These are phyloP conservation scores for Ceratorhiza oryzae-sativae DNA, from an alignment of 1,284 basidiomycete species.

Conservation along the genomic window DNA sequence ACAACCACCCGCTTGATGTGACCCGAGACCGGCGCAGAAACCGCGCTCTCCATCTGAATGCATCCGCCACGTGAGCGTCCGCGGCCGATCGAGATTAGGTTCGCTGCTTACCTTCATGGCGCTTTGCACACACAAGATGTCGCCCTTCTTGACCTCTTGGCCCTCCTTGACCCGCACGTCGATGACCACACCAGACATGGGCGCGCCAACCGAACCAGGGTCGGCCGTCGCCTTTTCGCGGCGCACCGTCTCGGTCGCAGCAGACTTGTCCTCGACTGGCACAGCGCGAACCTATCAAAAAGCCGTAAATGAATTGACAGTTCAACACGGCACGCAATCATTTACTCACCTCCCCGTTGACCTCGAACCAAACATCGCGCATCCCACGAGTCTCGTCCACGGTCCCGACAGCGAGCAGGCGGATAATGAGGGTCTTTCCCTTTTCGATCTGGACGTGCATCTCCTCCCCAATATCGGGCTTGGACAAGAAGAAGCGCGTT, in stretches of 20 bases:
- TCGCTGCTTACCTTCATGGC: constrained; percentile 53
- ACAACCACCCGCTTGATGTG: constrained; percentile 93
- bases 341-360: constrained; percentile 83
- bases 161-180: constrained; percentile 98
- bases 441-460: constrained; percentile 97
- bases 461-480: constrained; percentile 91
- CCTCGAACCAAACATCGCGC: constrained; percentile 98
- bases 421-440: constrained; percentile 96
- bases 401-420: constrained; percentile 93
- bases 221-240: constrained; percentile 93
- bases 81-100: neutral
- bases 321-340: neutral
- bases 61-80: neutral
- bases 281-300: constrained; percentile 86
- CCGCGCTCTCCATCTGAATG: constrained; percentile 90
- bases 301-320: constrained; percentile 31
- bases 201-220: constrained; percentile 94
- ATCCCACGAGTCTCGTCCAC: constrained; percentile 90
- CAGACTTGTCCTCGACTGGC: constrained; percentile 93
- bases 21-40: constrained; percentile 93
- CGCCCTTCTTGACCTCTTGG: constrained; percentile 96
- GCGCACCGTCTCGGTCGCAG: constrained; percentile 91
- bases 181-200: constrained; percentile 97
- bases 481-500: constrained; percentile 96
- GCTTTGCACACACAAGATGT: constrained; percentile 73